Evolutionary conservation across 129 eudicot species (phyloP), one percentile per base, ranked within the genome.

Genomic region (Helichrysum umbraculigerum): DNA sequence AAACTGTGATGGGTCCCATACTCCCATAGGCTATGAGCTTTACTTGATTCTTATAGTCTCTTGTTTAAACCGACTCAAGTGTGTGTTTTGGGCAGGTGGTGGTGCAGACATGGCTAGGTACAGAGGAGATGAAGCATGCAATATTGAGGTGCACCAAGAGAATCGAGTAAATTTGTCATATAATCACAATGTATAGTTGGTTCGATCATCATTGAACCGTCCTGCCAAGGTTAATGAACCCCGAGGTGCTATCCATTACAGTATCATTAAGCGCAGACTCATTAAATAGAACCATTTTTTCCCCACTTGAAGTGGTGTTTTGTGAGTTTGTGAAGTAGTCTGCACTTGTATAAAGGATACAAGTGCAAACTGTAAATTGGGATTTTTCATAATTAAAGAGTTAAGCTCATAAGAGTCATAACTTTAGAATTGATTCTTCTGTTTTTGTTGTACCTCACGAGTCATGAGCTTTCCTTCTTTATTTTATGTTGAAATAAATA

Each of bases 81-180:
- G 15, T 42, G 9, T 11, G 3, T 42, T 42, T 20, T 42, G 50
- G 15, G 50, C 50, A 42, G 50, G 50, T 42, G 50, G 50, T 42
- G 50, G 50, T 42, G 50, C 50, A 42, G 50, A 42, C 96, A 19
- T 81, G 88, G 15, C 72, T 93, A 42, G 50, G 76, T 59, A 84
- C 87, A 79, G 97, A 93, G 76, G 93, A 90, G 75, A 74, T 93
- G 85, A 93, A 88, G 75, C 84, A 87, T 74, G 96, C 90, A 7
- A 88, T 93, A 63, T 70, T 85, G 62, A 76, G 81, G 29, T 90
- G 98, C 85, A 84, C 88, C 68, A 42, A 42, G 84, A 88, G 42
- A 78, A 85, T 87, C 63, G 41, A 29, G 39, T 37, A 89, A 73
- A 58, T 75, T 44, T 42, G 15, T 58, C 3, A 5, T 67, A 57